These are phyloP conservation scores for Globisporangium echinulatum DNA, from an alignment of 352 stramenopile genomes.

Conservation along the genomic window DNA sequence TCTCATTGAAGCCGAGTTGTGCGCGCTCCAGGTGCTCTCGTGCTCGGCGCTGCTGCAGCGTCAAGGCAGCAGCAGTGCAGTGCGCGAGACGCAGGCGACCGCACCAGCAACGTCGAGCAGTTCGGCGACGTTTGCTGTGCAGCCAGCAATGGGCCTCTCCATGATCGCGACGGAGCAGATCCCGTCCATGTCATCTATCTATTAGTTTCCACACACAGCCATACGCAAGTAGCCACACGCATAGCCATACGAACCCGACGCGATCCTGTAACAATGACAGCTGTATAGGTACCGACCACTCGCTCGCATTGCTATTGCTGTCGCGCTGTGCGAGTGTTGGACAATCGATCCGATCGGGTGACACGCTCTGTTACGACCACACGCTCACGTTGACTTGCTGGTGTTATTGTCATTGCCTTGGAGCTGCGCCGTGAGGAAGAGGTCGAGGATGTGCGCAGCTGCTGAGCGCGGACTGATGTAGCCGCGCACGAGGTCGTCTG, in stretches of 20 bases:
- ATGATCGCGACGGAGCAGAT: constrained; percentile 59
- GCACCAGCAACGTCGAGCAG: constrained; percentile 8
- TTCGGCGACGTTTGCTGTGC: constrained; percentile 9
- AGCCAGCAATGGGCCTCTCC: constrained; percentile 23
- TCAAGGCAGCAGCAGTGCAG: constrained; percentile 26
- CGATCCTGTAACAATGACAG: constrained; percentile 4
- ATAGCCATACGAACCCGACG: no score
- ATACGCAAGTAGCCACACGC: background rate
- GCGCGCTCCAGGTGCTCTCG: constrained; percentile 73
- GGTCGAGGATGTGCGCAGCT: constrained; percentile 46
- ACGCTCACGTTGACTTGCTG: background rate
- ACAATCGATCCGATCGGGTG: no score
- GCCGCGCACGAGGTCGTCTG: constrained; percentile 50
- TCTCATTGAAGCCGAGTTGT: constrained; percentile 74
- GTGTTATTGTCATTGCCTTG: constrained; percentile 1
- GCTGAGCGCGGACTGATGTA: constrained; percentile 64
- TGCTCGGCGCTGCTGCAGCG: constrained; percentile 60
- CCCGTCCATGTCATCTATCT: constrained; percentile 45
- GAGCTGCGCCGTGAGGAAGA: constrained; percentile 48
- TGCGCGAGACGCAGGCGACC: constrained; percentile 12
- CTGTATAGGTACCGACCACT: constrained; percentile 11
- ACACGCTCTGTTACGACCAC: no score
- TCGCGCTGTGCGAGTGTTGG: no score
- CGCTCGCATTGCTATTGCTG: background rate
- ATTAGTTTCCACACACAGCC: constrained; percentile 22